These are phyloP conservation scores for Apium graveolens DNA, from an alignment of 129 eudicot genomes.

Conservation along the genomic window DNA sequence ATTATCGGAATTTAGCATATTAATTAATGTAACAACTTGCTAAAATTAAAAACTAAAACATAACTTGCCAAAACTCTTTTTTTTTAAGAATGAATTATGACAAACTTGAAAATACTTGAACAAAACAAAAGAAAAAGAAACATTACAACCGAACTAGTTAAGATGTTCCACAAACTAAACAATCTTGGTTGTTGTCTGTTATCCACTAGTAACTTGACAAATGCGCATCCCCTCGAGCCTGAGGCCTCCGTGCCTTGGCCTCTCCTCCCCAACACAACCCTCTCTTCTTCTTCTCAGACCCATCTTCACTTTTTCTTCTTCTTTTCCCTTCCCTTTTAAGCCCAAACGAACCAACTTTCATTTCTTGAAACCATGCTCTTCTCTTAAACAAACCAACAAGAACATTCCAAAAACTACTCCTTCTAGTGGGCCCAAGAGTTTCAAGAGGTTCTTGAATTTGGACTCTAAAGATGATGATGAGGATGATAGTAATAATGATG, in stretches of 20 bases:
- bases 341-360: conserved; percentile 44
- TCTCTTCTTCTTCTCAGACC: conserved; percentile 16
- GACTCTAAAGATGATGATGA: conserved; percentile 27
- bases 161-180: neutral
- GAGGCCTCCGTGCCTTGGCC: conserved; percentile 7
- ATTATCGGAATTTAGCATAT: no score
- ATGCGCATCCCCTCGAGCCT: conserved; percentile 7
- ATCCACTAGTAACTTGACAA: neutral
- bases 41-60: no score
- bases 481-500: neutral
- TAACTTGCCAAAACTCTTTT: no score
- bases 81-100: no score
- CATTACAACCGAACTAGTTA: no score
- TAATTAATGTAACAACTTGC: no score
- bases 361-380: conserved; percentile 63
- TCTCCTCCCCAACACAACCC: conserved; percentile 18
- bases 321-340: conserved; percentile 17
- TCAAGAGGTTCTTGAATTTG: conserved; percentile 43
- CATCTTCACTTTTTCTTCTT: conserved; percentile 17
- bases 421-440: conserved; percentile 33
- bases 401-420: conserved; percentile 28
- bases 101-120: no score
- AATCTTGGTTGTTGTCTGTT: neutral
- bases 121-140: no score
- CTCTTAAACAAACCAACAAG: conserved; percentile 60